These are phyloP conservation scores for Rickenella mellea DNA, from an alignment of 768 basidiomycete species.

Conservation along the genomic window DNA sequence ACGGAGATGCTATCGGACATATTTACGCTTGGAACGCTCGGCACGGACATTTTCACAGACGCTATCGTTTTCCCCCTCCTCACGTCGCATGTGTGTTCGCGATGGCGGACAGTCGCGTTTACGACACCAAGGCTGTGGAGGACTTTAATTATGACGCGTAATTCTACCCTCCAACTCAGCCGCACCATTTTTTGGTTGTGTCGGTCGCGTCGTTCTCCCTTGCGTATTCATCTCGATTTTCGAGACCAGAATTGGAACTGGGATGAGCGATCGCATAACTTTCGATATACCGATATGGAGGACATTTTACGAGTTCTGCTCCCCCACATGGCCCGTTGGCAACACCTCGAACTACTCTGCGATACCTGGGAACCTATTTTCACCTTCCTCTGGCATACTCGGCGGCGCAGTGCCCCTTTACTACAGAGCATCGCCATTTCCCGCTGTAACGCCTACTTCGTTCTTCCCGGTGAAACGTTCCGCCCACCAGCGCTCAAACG, in stretches of 20 bases:
- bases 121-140: constrained; percentile 39
- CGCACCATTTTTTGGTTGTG: constrained; percentile 25
- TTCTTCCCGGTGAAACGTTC: constrained; percentile 33
- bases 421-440: constrained; percentile 35
- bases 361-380: constrained; percentile 56
- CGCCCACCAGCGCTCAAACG: constrained; percentile 27
- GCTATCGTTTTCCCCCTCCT: constrained; percentile 17
- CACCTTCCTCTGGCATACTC: constrained; percentile 36
- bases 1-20: constrained; percentile 26
- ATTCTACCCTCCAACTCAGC: constrained; percentile 25
- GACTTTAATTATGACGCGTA: constrained; percentile 26
- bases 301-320: constrained; percentile 34
- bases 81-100: constrained; percentile 39
- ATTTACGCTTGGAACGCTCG: constrained; percentile 21
- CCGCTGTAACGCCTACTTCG: constrained; percentile 55
- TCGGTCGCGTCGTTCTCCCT: constrained; percentile 35
- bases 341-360: constrained; percentile 35
- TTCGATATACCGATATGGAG: constrained; percentile 34
- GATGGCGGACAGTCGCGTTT: constrained; percentile 41
- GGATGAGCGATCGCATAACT: constrained; percentile 34
- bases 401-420: constrained; percentile 21
- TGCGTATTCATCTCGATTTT: constrained; percentile 47
- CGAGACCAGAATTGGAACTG: constrained; percentile 51
- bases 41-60: constrained; percentile 12
- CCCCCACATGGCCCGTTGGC: constrained; percentile 38